Evolutionary conservation across 1,284 basidiomycete species (phyloP).

Genomic region (Trichosporon coremiiforme): DNA sequence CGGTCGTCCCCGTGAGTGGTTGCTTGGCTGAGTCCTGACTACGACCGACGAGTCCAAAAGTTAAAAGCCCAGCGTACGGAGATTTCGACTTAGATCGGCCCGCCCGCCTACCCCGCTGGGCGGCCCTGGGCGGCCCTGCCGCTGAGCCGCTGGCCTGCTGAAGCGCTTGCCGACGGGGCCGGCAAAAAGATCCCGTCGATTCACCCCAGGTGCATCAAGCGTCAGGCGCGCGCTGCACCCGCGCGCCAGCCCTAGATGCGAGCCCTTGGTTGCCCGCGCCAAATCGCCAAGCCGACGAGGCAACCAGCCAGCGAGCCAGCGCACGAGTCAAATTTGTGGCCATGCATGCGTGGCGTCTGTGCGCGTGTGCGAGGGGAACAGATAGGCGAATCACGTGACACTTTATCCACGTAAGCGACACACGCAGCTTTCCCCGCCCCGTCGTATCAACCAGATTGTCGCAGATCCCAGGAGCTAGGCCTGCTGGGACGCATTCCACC

Average conservation of each 20-base stretch:
- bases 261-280: not conserved
- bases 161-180: not conserved
- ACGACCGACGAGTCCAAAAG: not conserved
- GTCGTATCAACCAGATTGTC: not conserved
- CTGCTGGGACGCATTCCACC: not conserved
- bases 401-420: not conserved
- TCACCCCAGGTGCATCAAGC: too few species aligned
- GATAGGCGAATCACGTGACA: not conserved
- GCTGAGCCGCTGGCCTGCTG: not conserved
- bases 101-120: not conserved
- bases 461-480: not conserved
- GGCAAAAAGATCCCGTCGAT: not conserved
- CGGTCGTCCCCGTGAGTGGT: slow-evolving; percentile 3
- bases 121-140: not conserved
- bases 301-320: not conserved
- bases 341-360: slow-evolving; percentile 2
- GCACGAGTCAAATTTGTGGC: not conserved
- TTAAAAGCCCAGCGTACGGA: not conserved
- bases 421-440: not conserved
- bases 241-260: not conserved
- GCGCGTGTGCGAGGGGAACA: not conserved
- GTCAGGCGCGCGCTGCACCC: too few species aligned
- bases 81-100: slow-evolving; percentile 19
- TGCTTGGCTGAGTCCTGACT: not conserved
- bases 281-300: not conserved